A percentile compares a stretch with the other conserved stretches of the same genome.
Evolutionary conservation across 352 stramenopile species (phyloP).

Genomic region (Globisporangium radiosum): DNA sequence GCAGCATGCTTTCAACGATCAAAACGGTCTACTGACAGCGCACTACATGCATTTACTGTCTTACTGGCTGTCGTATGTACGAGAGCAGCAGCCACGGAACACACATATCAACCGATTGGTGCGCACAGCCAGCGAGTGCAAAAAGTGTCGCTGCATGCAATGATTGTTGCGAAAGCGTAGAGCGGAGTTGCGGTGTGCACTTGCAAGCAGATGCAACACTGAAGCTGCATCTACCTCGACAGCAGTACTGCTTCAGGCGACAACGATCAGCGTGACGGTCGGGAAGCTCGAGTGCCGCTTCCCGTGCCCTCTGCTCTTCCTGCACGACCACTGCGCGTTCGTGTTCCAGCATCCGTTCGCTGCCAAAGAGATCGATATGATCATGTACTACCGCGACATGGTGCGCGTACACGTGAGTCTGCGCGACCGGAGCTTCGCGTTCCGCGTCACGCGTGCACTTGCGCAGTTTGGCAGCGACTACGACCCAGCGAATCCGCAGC

Average conservation of each 20-base stretch:
- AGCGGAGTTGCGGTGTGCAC: no score
- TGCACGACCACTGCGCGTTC: slow-evolving; percentile 45
- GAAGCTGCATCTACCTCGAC: not conserved
- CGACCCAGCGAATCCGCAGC: slow-evolving; percentile 43
- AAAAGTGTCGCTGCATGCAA: no score
- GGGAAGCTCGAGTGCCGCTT: slow-evolving; percentile 59
- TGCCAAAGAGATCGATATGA: slow-evolving; percentile 57
- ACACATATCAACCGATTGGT: no score
- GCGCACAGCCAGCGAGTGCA: no score
- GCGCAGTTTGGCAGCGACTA: slow-evolving; percentile 67
- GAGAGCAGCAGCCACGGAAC: no score
- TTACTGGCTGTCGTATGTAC: no score
- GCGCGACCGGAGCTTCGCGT: slow-evolving; percentile 36
- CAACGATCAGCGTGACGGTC: slow-evolving; percentile 40
- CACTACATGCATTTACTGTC: no score
- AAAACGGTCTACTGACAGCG: no score
- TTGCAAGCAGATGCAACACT: no score
- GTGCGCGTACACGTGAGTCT: slow-evolving; percentile 30
- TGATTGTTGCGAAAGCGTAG: no score
- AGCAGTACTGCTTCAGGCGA: slow-evolving; percentile 25
- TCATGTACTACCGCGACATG: slow-evolving; percentile 79
- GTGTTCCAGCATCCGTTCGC: slow-evolving; percentile 71
- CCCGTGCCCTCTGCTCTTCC: slow-evolving; percentile 48
- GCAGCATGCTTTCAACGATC: no score
- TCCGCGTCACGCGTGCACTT: slow-evolving; percentile 32